Base-by-base conservation (phyloP, 495 filamentous ascomycete species). In the Eremomyces bilateralis region DNA sequence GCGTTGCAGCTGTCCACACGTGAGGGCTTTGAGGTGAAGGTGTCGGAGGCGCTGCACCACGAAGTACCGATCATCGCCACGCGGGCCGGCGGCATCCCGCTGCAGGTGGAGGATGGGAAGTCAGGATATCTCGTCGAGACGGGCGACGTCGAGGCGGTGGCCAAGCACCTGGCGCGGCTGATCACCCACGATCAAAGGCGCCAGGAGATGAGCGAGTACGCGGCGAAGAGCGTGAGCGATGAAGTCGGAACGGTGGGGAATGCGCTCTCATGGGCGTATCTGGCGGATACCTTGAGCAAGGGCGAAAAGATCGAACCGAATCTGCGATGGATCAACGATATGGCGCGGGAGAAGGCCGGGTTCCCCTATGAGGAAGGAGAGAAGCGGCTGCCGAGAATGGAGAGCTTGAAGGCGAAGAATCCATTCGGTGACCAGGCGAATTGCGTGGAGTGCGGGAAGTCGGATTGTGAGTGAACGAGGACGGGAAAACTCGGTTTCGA, bases 1-100 rank as follows among this genome's bases (percentile, higher is more conserved):
- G 75, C 69, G 0, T 60, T 85, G 24, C 81, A 91, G 52, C 65
- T 91, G 13, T 84, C 77, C 4, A 82, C 71, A 1, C 69, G 76
- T 15, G 81, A 91, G 50, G 81, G 80, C 2, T 91, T 91, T 45
- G 80, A 91, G 50, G 74, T 88, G 36, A 91, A 90, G 54, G 80
- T 91, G 12, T 82, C 76, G 0, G 81, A 91, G 51, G 81, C 79
- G 18, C 61, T 84, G 4, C 80, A 85, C 51, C 81, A 84, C 42
- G 81, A 81, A 16, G 71, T 76, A 8, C 81, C 81, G 1, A 65
- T 84, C 31, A 81, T 92, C 35, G 79, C 77, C 4, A 80, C 76
- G 1, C 61, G 62, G 12, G 75, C 75, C 0, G 81, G 81, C 21
- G 81, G 81, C 3, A 84, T 92, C 33, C 79, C 81, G 0, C 61